These are phyloP conservation scores for Fagus sylvatica DNA, from an alignment of 306 rosid genomes.

Conservation along the genomic window DNA sequence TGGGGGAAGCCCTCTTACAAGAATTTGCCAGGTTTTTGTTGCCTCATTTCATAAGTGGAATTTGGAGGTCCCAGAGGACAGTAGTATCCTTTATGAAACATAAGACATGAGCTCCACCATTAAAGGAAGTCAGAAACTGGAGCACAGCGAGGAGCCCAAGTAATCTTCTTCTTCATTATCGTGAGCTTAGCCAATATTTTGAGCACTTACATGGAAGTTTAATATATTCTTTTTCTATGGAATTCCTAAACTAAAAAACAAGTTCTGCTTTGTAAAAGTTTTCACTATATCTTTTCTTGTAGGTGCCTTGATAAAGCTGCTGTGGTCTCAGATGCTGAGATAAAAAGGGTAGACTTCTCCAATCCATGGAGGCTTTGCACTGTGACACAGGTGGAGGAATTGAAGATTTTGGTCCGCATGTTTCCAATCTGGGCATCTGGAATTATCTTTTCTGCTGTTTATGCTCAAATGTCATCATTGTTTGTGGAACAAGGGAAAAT, in stretches of 20 bases:
- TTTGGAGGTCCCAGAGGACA: slow-evolving; percentile 65
- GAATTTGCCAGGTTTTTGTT: slow-evolving; percentile 93
- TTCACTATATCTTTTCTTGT: slow-evolving; percentile 19
- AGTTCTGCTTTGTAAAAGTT: neutral
- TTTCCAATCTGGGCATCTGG: slow-evolving; percentile 94
- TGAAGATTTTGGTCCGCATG: slow-evolving; percentile 89
- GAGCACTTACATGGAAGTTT: slow-evolving; percentile 1
- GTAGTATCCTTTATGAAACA: slow-evolving; percentile 72
- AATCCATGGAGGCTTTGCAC: slow-evolving; percentile 85
- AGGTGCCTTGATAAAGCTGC: slow-evolving; percentile 94
- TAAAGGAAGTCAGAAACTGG: slow-evolving; percentile 89
- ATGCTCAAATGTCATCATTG: slow-evolving; percentile 92
- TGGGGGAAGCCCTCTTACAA: slow-evolving; percentile 89
- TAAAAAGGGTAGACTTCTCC: slow-evolving; percentile 54
- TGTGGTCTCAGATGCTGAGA: slow-evolving; percentile 61
- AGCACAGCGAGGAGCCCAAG: slow-evolving; percentile 77
- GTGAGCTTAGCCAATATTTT: neutral
- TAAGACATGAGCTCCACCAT: slow-evolving; percentile 73
- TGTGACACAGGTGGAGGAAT: slow-evolving; percentile 91
- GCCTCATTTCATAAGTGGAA: slow-evolving; percentile 67
- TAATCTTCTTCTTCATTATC: slow-evolving; percentile 33
- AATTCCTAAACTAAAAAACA: neutral
- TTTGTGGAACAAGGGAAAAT: slow-evolving; percentile 92
- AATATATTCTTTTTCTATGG: neutral
- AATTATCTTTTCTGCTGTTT: slow-evolving; percentile 80